Evolutionary conservation across 2,329 filamentous ascomycete species (phyloP).

Genomic region (Fusarium miscanthi): DNA sequence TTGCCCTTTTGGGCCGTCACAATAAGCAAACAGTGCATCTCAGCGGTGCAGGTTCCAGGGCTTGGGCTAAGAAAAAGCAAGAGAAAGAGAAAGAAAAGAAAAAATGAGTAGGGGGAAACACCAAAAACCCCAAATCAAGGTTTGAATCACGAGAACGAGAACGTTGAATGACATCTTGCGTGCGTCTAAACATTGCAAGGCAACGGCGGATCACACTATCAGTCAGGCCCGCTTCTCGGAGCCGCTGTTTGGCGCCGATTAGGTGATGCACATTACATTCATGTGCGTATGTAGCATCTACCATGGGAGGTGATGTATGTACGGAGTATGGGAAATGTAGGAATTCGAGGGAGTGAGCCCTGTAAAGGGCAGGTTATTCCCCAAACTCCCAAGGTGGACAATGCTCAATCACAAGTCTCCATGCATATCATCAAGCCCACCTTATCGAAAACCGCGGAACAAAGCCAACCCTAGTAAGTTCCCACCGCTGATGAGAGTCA

Average conservation of each 20-base stretch:
- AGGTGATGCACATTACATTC: not conserved
- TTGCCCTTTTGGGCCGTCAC: slow-evolving; percentile 1
- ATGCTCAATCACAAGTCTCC: slow-evolving; percentile 15
- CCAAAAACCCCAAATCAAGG: not conserved
- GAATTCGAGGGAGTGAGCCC: not conserved
- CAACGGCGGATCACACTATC: not conserved
- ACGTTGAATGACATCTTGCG: slow-evolving; percentile 18
- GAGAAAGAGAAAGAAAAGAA: not conserved
- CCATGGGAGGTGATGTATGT: not conserved
- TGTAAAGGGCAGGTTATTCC: not conserved
- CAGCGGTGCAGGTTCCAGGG: not conserved
- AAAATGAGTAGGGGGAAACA: not conserved
- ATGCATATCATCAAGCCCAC: slow-evolving; percentile 20
- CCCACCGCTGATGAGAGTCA: slow-evolving; percentile 11
- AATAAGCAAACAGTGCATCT: slow-evolving; percentile 1
- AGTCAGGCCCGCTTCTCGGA: slow-evolving; percentile 9
- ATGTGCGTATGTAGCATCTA: slow-evolving; percentile 1
- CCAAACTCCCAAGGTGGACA: slow-evolving; percentile 17
- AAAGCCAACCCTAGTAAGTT: not conserved
- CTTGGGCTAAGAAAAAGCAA: not conserved
- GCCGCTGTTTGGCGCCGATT: slow-evolving; percentile 23
- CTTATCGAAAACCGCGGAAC: slow-evolving; percentile 10
- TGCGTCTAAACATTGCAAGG: slow-evolving; percentile 1
- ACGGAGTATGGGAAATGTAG: not conserved
- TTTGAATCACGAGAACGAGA: slow-evolving; percentile 13